Conservation (phyloP, 2,329 filamentous ascomycete species). For the Stagonosporopsis cucurbitacearum region DNA sequence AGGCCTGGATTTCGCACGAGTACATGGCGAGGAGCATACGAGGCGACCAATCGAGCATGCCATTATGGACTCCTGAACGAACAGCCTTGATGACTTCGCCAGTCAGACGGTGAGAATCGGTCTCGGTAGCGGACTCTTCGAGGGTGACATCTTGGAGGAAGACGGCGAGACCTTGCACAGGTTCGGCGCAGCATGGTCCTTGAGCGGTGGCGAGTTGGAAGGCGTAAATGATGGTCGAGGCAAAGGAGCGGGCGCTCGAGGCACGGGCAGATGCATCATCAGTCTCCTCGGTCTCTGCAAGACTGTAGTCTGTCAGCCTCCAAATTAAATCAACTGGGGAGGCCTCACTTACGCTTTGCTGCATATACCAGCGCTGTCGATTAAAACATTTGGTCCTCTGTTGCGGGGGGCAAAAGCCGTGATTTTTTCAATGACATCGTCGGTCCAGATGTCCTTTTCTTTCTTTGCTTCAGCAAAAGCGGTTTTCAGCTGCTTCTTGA, state of each 20-base stretch:
- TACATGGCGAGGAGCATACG: conserved; percentile 98
- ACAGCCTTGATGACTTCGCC: conserved; percentile 92
- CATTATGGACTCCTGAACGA: conserved; percentile 80
- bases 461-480: conserved; percentile 75
- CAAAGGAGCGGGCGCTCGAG: conserved; percentile 69
- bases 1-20: conserved; percentile 95
- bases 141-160: conserved; percentile 82
- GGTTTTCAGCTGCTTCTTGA: conserved; percentile 73
- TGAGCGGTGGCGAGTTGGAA: conserved; percentile 92
- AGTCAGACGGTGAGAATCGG: conserved; percentile 79
- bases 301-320: background rate
- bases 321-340: background rate
- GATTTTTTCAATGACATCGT: conserved; percentile 74
- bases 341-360: conserved; percentile 72
- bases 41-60: conserved; percentile 94
- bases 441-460: conserved; percentile 77
- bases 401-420: conserved; percentile 88
- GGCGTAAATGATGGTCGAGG: conserved; percentile 89
- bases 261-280: conserved; percentile 25
- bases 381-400: conserved; percentile 84
- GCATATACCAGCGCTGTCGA: conserved; percentile 77
- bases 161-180: conserved; percentile 90
- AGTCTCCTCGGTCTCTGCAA: conserved; percentile 40
- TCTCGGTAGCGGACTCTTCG: conserved; percentile 57
- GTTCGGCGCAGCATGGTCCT: conserved; percentile 90